Percentiles rank a stretch among this genome's conserved stretches.
phyloP scores from a whole-genome alignment of 202 grass and related monocot genomes.

The Zoysia matrella region DNA sequence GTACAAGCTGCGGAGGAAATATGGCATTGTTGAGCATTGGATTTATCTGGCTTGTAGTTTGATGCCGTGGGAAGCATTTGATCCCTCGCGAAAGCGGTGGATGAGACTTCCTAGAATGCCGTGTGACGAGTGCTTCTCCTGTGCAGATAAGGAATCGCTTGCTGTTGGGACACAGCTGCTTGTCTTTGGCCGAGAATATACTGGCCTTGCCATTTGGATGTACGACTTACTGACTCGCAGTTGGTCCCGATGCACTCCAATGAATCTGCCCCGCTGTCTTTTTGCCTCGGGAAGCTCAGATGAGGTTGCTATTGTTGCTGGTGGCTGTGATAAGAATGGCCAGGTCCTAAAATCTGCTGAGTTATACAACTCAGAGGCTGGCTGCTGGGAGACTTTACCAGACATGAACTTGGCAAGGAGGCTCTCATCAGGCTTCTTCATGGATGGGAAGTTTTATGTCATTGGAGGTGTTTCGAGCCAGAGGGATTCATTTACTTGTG shows the following conservation, averaged over 20 bases:
- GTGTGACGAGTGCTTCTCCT: constrained; percentile 91
- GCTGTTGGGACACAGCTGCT: constrained; percentile 89
- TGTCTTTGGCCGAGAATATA: constrained; percentile 83
- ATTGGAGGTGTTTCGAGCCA: constrained; percentile 74
- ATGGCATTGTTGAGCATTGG: constrained; percentile 81
- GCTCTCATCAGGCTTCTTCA: constrained; percentile 84
- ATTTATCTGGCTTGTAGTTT: constrained; percentile 78
- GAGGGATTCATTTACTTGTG: constrained; percentile 72
- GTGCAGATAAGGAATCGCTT: constrained; percentile 92
- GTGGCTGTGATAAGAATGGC: constrained; percentile 68
- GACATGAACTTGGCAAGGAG: constrained; percentile 72
- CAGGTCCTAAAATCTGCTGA: constrained; percentile 70
- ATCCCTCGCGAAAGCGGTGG: constrained; percentile 73
- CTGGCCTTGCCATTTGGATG: constrained; percentile 89
- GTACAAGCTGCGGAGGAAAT: constrained; percentile 76
- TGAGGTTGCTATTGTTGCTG: constrained; percentile 81
- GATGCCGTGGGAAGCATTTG: constrained; percentile 94
- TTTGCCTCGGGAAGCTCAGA: constrained; percentile 77
- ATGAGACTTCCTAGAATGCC: constrained; percentile 89
- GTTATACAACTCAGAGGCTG: constrained; percentile 83
- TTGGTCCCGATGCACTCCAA: constrained; percentile 75
- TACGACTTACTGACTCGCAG: constrained; percentile 58
- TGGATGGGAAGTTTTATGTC: constrained; percentile 43
- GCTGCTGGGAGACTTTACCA: constrained; percentile 70
- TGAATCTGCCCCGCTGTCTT: constrained; percentile 81